These are phyloP conservation scores for Pistacia integerrima DNA, from an alignment of 345 rosid genomes.

Conservation along the genomic window DNA sequence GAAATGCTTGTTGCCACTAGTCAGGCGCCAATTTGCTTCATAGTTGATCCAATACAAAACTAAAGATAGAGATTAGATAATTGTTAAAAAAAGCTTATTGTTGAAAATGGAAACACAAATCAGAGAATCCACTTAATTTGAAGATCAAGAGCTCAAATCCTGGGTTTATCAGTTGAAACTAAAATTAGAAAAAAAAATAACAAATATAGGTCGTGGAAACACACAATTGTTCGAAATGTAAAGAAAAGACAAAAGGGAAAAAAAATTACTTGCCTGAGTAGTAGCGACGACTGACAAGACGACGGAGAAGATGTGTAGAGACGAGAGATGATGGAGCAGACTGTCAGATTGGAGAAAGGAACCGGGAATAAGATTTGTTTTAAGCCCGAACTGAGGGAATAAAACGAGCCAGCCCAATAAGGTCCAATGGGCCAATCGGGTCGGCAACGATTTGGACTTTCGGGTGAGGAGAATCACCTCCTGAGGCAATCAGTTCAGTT, in stretches of 20 bases:
- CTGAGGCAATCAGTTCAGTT: too few species aligned
- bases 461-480: too few species aligned
- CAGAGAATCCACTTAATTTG: not conserved
- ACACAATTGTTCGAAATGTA: too few species aligned
- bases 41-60: not conserved
- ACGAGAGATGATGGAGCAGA: not conserved
- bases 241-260: not conserved
- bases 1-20: not conserved
- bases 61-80: not conserved
- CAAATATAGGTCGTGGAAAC: not conserved
- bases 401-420: too few species aligned
- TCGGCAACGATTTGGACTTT: too few species aligned
- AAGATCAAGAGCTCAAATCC: not conserved
- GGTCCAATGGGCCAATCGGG: too few species aligned
- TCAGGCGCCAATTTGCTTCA: not conserved
- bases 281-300: not conserved
- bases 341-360: not conserved
- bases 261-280: not conserved
- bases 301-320: rapidly evolving
- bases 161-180: not conserved
- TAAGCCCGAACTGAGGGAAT: not conserved
- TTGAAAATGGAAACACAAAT: not conserved
- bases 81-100: not conserved
- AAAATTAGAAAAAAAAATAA: too few species aligned
- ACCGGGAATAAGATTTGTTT: not conserved